phyloP scores from a whole-genome alignment of 2,329 filamentous ascomycete genomes.

The Penicillium sp. region DNA sequence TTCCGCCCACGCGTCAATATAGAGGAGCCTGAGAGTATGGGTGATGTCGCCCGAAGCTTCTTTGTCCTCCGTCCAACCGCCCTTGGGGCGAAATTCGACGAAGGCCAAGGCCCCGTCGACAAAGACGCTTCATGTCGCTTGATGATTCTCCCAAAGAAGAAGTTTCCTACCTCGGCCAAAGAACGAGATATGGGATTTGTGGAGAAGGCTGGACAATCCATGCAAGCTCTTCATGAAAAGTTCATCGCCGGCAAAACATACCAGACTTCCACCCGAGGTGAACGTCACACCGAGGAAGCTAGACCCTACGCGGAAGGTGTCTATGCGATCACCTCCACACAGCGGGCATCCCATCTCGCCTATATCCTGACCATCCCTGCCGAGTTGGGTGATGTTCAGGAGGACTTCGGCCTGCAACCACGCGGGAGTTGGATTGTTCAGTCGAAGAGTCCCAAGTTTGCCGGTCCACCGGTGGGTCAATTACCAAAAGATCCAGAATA shows the following conservation, averaged over 20 bases:
- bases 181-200: conserved; percentile 82
- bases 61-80: conserved; percentile 74
- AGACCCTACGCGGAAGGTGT: conserved; percentile 80
- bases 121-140: conserved; percentile 65
- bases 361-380: conserved; percentile 76
- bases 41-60: conserved; percentile 74
- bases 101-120: conserved; percentile 50
- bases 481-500: conserved; percentile 67
- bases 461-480: conserved; percentile 61
- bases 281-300: conserved; percentile 65
- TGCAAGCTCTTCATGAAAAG: conserved; percentile 67
- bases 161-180: conserved; percentile 64
- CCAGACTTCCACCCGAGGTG: conserved; percentile 71
- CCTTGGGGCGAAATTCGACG: conserved; percentile 64
- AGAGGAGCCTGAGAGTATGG: conserved; percentile 64
- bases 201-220: conserved; percentile 66
- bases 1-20: conserved; percentile 73
- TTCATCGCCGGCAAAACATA: conserved; percentile 69
- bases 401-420: conserved; percentile 67
- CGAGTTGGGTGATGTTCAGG: conserved; percentile 68
- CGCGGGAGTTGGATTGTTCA: conserved; percentile 76
- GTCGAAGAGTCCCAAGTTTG: conserved; percentile 73
- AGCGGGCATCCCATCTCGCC: conserved; percentile 69
- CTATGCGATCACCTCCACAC: conserved; percentile 74
- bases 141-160: conserved; percentile 79